phyloP scores from a whole-genome alignment of 768 basidiomycete species.

The Xerocomellus amylosporus region DNA sequence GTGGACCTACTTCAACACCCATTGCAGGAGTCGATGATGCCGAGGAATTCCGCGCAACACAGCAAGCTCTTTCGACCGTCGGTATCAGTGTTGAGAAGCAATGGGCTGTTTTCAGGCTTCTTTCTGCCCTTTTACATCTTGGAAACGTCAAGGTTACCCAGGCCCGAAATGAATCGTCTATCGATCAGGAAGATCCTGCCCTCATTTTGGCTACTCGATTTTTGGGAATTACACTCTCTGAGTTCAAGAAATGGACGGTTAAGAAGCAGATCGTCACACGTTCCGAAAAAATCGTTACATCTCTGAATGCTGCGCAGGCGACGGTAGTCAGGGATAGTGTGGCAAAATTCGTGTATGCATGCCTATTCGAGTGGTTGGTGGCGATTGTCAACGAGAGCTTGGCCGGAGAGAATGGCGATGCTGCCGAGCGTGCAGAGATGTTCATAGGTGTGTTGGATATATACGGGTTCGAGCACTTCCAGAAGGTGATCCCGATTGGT shows the following conservation, averaged over 20 bases:
- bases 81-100: conserved; percentile 97
- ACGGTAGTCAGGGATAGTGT: conserved; percentile 94
- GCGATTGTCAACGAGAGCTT: conserved; percentile 96
- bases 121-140: conserved; percentile 93
- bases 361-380: conserved; percentile 98
- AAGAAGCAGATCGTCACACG: conserved; percentile 97
- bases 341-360: conserved; percentile 98
- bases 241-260: conserved; percentile 98
- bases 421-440: conserved; percentile 88
- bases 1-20: conserved; percentile 81
- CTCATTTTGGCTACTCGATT: conserved; percentile 82
- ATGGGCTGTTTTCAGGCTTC: conserved; percentile 94
- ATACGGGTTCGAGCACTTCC: conserved; percentile 96
- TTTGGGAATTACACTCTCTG: conserved; percentile 82
- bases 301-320: conserved; percentile 83
- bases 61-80: conserved; percentile 93
- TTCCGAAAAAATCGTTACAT: conserved; percentile 91
- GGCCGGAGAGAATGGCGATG: conserved; percentile 92
- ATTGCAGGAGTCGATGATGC: conserved; percentile 94
- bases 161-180: conserved; percentile 73
- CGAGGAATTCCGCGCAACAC: conserved; percentile 91
- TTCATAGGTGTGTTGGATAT: conserved; percentile 99
- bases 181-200: conserved; percentile 81
- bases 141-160: conserved; percentile 93
- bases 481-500: conserved; percentile 58